Evolutionary conservation across 192 early-diverging fungal genomes (phyloP).

Genomic region (Gaertneriomyces semiglobifer): DNA sequence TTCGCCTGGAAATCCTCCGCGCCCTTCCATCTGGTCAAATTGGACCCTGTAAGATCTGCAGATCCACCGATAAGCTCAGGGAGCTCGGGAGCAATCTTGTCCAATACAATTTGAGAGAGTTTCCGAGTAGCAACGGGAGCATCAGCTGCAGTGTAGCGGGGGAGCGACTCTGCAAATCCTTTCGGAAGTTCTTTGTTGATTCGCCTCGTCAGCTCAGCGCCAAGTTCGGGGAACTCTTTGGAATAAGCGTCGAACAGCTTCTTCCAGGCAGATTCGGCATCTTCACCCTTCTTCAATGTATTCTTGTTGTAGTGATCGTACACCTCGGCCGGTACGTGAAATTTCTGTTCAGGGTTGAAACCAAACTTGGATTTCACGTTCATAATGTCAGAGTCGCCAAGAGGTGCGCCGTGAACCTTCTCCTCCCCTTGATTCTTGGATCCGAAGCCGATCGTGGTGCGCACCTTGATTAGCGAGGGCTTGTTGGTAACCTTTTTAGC

Average conservation of each 20-base stretch:
- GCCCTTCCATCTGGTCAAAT: slow-evolving; percentile 91
- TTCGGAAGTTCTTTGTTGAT: slow-evolving; percentile 68
- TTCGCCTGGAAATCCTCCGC: slow-evolving; percentile 78
- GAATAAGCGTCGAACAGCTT: slow-evolving; percentile 67
- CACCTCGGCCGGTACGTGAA: slow-evolving; percentile 67
- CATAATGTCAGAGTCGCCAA: slow-evolving; percentile 71
- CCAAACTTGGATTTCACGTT: slow-evolving; percentile 72
- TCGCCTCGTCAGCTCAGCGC: slow-evolving; percentile 67
- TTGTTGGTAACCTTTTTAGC: slow-evolving; percentile 85
- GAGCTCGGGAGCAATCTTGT: slow-evolving; percentile 69
- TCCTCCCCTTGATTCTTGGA: slow-evolving; percentile 83
- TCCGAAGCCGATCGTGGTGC: slow-evolving; percentile 92
- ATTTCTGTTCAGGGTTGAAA: slow-evolving; percentile 73
- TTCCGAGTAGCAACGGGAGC: slow-evolving; percentile 69
- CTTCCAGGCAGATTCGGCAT: slow-evolving; percentile 74
- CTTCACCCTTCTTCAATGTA: slow-evolving; percentile 52
- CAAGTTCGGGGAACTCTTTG: slow-evolving; percentile 62
- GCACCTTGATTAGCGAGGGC: slow-evolving; percentile 83
- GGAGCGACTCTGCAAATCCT: slow-evolving; percentile 68
- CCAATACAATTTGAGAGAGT: slow-evolving; percentile 60
- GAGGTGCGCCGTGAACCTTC: slow-evolving; percentile 88
- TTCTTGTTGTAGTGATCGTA: slow-evolving; percentile 50
- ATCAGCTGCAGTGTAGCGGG: slow-evolving; percentile 78
- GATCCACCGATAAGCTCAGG: slow-evolving; percentile 93
- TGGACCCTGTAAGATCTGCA: slow-evolving; percentile 94